A percentile compares a stretch with the other conserved stretches of the same genome.
Evolutionary conservation across 2,329 filamentous ascomycete genomes (phyloP).

Genomic region (Lecanosticta acicola): DNA sequence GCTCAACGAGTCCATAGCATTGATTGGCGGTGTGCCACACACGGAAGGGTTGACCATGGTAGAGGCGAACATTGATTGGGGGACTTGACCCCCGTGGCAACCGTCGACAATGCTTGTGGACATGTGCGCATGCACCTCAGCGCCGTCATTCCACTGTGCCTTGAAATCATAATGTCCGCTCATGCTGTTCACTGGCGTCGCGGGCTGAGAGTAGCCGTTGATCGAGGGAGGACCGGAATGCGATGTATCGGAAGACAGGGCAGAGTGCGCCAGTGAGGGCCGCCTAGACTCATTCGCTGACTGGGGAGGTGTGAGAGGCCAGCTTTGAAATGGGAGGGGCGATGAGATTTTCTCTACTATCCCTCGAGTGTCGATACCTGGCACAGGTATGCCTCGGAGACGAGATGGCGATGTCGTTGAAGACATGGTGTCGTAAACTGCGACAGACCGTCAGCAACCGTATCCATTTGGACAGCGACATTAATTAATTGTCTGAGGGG

Average conservation of each 20-base stretch:
- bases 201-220: conserved; percentile 21
- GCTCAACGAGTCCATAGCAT: not conserved
- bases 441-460: conserved; percentile 6
- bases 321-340: conserved; percentile 16
- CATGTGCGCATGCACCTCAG: conserved; percentile 10
- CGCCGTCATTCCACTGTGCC: conserved; percentile 15
- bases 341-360: conserved; percentile 10
- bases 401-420: conserved; percentile 21
- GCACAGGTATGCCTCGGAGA: conserved; percentile 21
- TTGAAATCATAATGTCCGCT: conserved; percentile 7
- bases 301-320: conserved; percentile 26
- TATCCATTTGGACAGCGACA: conserved; percentile 8
- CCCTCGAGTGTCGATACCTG: conserved; percentile 24
- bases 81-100: conserved; percentile 8
- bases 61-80: conserved; percentile 9
- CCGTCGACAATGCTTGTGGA: conserved; percentile 3
- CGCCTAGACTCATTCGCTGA: conserved; percentile 27
- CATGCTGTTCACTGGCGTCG: conserved; percentile 21
- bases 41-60: not conserved
- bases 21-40: not conserved
- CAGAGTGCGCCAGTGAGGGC: conserved; percentile 23
- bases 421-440: conserved; percentile 25
- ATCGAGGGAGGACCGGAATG: conserved; percentile 20
- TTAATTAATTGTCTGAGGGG: conserved; percentile 18
- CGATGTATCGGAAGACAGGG: conserved; percentile 16